These are phyloP conservation scores for Mallotus nudiflorus DNA, from an alignment of 345 rosid genomes.

Conservation along the genomic window DNA sequence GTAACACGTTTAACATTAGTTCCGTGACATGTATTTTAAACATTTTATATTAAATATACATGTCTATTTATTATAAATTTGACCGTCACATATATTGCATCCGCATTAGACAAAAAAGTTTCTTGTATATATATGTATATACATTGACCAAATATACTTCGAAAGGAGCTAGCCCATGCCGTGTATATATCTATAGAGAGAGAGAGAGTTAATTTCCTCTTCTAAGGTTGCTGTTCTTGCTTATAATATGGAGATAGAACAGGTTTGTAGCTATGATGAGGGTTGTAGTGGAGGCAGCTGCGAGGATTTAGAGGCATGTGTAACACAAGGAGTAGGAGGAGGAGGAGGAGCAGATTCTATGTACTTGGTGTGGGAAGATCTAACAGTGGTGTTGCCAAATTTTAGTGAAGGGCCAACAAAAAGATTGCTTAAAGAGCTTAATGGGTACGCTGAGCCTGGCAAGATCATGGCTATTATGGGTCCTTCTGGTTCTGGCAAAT, in stretches of 20 bases:
- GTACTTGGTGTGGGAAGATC: constrained; percentile 33
- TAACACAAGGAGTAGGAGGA: no score
- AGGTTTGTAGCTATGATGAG: neutral
- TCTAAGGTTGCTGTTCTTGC: neutral
- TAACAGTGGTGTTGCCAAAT: constrained; percentile 50
- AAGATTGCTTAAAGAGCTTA: constrained; percentile 27
- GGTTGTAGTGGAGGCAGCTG: neutral
- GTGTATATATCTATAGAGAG: neutral
- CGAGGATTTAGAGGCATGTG: neutral
- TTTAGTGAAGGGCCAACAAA: constrained; percentile 37
- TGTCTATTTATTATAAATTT: no score
- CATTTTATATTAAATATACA: no score
- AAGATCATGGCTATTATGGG: constrained; percentile 34
- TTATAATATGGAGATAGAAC: constrained; percentile 30
- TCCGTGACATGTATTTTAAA: no score
- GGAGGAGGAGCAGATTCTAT: constrained; percentile 1
- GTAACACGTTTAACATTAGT: no score
- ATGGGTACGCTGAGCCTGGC: constrained; percentile 33
- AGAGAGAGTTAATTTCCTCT: no score
- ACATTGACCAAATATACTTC: no score
- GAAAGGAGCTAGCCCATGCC: no score
- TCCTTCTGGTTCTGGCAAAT: constrained; percentile 37
- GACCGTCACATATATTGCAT: no score
- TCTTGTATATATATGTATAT: no score
- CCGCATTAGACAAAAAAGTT: no score